Evolutionary conservation across 2,329 filamentous ascomycete genomes (phyloP).

Genomic region (Cordyceps farinosa): DNA sequence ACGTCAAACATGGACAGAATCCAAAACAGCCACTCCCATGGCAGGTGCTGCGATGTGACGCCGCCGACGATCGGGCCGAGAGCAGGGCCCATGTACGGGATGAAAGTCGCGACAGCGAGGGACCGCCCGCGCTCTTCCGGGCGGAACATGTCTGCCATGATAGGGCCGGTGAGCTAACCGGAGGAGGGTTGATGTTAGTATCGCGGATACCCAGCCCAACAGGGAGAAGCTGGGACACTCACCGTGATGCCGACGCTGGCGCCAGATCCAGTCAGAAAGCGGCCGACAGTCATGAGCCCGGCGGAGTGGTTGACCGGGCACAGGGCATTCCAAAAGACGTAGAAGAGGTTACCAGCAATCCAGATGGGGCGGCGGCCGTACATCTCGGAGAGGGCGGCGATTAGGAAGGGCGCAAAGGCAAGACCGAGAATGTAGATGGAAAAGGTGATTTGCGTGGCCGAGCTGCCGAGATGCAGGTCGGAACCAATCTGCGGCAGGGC

Average conservation of each 20-base stretch:
- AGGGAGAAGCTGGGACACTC: neutral
- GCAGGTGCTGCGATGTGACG: constrained; percentile 57
- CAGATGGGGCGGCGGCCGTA: constrained; percentile 34
- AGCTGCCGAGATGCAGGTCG: constrained; percentile 28
- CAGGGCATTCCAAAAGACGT: constrained; percentile 35
- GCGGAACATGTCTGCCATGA: constrained; percentile 35
- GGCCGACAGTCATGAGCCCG: constrained; percentile 30
- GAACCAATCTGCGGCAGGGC: constrained; percentile 30
- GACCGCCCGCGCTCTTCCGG: constrained; percentile 35
- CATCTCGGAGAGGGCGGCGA: constrained; percentile 33
- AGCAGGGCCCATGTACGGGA: constrained; percentile 54
- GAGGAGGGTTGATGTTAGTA: neutral
- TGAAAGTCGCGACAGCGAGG: constrained; percentile 29
- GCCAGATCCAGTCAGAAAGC: constrained; percentile 26
- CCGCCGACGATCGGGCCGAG: constrained; percentile 66
- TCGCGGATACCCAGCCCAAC: neutral
- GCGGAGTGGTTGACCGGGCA: constrained; percentile 30
- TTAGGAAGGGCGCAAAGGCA: constrained; percentile 32
- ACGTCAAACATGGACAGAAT: constrained; percentile 57
- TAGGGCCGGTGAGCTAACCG: constrained; percentile 30
- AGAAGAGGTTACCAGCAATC: constrained; percentile 31
- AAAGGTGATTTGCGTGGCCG: constrained; percentile 29
- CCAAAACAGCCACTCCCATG: constrained; percentile 70
- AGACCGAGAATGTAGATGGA: constrained; percentile 35
- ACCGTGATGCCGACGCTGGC: constrained; percentile 30